Base-by-base conservation (phyloP, 1,139 yeast genomes). In the Nakaseomyces kungkrabaensis region DNA sequence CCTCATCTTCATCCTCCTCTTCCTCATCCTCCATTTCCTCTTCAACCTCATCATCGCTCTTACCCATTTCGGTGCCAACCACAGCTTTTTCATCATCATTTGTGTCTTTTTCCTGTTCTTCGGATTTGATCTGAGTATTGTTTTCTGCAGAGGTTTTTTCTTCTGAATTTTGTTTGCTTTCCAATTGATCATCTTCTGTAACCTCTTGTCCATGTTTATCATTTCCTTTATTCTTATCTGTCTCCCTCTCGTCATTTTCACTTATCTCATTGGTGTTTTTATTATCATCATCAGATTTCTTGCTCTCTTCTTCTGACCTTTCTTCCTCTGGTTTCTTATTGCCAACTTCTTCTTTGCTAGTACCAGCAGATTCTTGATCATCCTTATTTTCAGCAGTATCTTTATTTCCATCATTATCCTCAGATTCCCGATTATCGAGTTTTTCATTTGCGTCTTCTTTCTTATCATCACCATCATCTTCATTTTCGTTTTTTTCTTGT, bases 1-100 rank as follows among this genome's bases (percentile, higher is more conserved):
- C 63, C n/a, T 53, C 55, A 36, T 51, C 52, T 13, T 60, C 65
- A 7, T 62, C 67, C 1, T 63, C 67, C 10, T 63, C 67, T 0
- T 61, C 67, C 4, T 66, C 68, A 1, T 62, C 67, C 2, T 58
- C 61, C 7, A 52, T 61, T 10, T 36, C 38, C 6, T 36, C 38
- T 25, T 17, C 38, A 3, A 13, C 25, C 25, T 48, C 54, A 3
- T 56, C 60, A 9, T 47, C 31, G 42, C 48, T 26, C 31, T 36
- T 38, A 29, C 25, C 22, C 22, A 29, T 26, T 37, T 37, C 25
- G 10, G 24, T 6, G 6, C 5, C 25, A 36, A 13, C 4, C 5
- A 10, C 38, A 36, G 24, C 25, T 7, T 36, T 10, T 17, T 36
- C 25, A 2, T 33, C 10, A 33, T 33, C 36, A 33, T 5, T 11